Base-by-base conservation (phyloP, 2,329 filamentous ascomycete species). In the Fusarium mexicanum region DNA sequence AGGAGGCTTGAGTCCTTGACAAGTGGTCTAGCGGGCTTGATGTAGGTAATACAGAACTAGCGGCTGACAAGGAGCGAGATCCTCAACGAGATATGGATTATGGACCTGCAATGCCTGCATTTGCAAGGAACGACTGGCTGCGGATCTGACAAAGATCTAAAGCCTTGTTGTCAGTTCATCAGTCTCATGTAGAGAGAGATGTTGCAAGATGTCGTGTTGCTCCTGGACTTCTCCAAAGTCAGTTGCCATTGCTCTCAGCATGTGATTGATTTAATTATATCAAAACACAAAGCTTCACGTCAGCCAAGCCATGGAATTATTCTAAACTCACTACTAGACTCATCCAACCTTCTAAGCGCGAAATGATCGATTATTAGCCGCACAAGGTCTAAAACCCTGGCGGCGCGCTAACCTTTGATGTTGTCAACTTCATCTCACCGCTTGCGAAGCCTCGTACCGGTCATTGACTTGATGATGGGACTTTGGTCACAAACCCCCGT, bases 371-470 rank as follows among this genome's bases (percentile, higher is more conserved):
- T 69, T 63, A 76, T 69, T 71, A 75, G 67, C 73, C 67, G 73
- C 73, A 73, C 57, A 48, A 72, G 72, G 64, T 73, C 61, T 58
- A 62, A 71, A 69, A 64, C 54, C 71, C 64, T 64, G 71, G 60
- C 63, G 63, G 44, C 50, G 47, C 66, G 67, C 71, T 75, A 76
- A 40, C 53, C 41, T 58, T 37, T 73, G 58, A 75, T 63, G 73
- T 31, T 64, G 43, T 64, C 71, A 66, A 76, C 67, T 50, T 72
- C 64, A 71, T 75, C 74, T 76, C 74, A 76, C 74, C 74, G 74
- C 74, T 68, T 63, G 54, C 43, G 51, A 61, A 67, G 47, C 63
- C 54, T 75, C 55, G 61, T 68, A 50, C 61, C 48, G 47, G 68
- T 31, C 48, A 55, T 63, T 26, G 40, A 61, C 58, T 72, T 65